Evolutionary conservation across 495 filamentous ascomycete genomes (phyloP), one percentile per base, ranked within the genome.

Genomic region (Penicillium robsamsonii): DNA sequence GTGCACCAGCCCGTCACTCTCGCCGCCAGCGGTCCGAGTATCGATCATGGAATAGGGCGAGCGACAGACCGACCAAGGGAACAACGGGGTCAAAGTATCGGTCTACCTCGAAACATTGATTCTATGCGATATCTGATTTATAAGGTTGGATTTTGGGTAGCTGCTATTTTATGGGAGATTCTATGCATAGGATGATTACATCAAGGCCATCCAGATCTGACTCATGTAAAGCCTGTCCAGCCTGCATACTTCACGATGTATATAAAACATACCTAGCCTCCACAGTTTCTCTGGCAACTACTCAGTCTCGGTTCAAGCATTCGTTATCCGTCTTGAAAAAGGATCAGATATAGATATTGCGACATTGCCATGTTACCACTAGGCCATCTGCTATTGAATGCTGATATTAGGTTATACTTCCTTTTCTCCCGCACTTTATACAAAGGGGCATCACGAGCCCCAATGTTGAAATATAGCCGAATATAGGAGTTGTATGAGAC

Each of bases 61-160:
- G 50, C 31, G 55, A 64, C 27, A 29, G 37, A 42, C 54, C 40
- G 3, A 40, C 17, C 0, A 45, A 11, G 20, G 61, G 61, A n/a
- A 55, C 12, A 30, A 69, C 66, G n/a, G 66, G 66, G 10, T 57
- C 64, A 4, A 69, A 57, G 45, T 47, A 53, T 59, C 42, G 66
- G 5, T 64, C 64, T 0, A 52, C 15, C 3, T 64, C 66, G n/a
- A 57, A 61, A 31, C 66, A 69, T 59, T 69, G 53, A 66, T 9
- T 31, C 17, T n/a, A 15, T 30, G 27, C 12, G 24, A 48, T 48
- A 20, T 43, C 18, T 24, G 41, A 13, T 7, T 43, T 10, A 2
- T 24, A 10, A 18, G 41, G 10, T 24, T 20, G 10, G 3, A 24
- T 43, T 4, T 4, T 13, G 18, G 20, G 41, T 43, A 13, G 13